These are phyloP conservation scores for Acer yangbiense DNA, from an alignment of 345 rosid genomes.

Conservation along the genomic window DNA sequence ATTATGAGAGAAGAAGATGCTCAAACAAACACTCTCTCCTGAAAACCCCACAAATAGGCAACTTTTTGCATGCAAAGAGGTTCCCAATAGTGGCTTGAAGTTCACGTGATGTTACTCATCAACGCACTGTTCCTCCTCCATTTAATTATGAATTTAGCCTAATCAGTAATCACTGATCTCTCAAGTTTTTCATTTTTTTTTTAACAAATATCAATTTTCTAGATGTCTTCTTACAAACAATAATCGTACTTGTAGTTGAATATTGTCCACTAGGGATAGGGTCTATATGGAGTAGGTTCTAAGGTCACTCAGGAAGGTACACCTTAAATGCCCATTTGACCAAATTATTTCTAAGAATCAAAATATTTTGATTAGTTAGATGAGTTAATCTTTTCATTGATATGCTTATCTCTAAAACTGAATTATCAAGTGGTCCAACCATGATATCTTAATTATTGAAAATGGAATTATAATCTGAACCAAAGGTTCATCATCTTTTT, in stretches of 20 bases:
- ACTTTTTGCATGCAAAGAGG: background rate
- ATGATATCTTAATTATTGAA: too few relatives aligned
- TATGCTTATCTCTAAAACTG: background rate
- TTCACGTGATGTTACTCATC: background rate
- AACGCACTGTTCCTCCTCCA: background rate
- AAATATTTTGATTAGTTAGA: background rate
- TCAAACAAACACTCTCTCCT: background rate
- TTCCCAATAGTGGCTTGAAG: background rate
- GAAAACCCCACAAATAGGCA: background rate
- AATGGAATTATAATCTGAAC: too few relatives aligned
- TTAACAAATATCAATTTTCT: background rate
- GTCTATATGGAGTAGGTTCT: slow-evolving; percentile 5
- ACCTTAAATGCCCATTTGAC: slow-evolving; percentile 3
- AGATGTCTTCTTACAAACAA: background rate
- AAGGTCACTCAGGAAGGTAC: slow-evolving; percentile 3
- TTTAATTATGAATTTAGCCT: background rate
- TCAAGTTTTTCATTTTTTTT: background rate
- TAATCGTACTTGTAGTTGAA: background rate
- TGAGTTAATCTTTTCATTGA: too few relatives aligned
- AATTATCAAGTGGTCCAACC: background rate
- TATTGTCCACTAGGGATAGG: background rate
- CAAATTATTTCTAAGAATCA: background rate
- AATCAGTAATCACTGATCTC: background rate
- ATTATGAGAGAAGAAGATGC: background rate
- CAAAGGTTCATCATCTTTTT: too few relatives aligned